Evolutionary conservation across 495 filamentous ascomycete genomes (phyloP).

Genomic region (Tuber aestivum): DNA sequence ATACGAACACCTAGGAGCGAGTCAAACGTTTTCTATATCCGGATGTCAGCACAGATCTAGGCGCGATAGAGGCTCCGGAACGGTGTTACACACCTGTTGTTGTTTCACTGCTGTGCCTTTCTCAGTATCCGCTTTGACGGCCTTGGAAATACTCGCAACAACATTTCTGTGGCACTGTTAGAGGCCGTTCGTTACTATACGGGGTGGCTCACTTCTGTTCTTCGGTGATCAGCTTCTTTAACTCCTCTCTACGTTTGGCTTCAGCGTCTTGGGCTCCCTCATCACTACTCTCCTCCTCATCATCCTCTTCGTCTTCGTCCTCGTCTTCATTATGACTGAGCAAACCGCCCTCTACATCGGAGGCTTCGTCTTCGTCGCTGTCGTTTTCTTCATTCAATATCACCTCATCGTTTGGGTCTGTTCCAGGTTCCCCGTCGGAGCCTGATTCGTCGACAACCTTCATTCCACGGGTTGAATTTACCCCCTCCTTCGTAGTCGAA

Average conservation of each 20-base stretch:
- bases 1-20: conserved; percentile 80
- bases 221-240: conserved; percentile 63
- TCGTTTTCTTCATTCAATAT: conserved; percentile 36
- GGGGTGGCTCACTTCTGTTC: conserved; percentile 52
- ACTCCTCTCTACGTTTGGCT: conserved; percentile 49
- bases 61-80: neutral
- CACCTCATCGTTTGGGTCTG: conserved; percentile 40
- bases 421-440: conserved; percentile 25
- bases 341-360: conserved; percentile 36
- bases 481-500: conserved; percentile 43
- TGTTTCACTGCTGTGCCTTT: conserved; percentile 81
- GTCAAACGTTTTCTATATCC: conserved; percentile 61
- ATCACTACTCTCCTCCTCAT: conserved; percentile 31
- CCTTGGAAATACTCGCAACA: conserved; percentile 61
- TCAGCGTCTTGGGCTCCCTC: conserved; percentile 30
- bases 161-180: conserved; percentile 46
- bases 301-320: conserved; percentile 37
- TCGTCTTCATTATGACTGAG: conserved; percentile 17
- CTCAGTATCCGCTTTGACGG: conserved; percentile 67
- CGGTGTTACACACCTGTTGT: conserved; percentile 51
- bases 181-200: neutral
- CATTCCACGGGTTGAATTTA: conserved; percentile 48
- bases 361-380: conserved; percentile 45
- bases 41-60: conserved; percentile 6
- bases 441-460: conserved; percentile 1